phyloP scores from a whole-genome alignment of 1,284 basidiomycete genomes.

The Cerrena zonata region DNA sequence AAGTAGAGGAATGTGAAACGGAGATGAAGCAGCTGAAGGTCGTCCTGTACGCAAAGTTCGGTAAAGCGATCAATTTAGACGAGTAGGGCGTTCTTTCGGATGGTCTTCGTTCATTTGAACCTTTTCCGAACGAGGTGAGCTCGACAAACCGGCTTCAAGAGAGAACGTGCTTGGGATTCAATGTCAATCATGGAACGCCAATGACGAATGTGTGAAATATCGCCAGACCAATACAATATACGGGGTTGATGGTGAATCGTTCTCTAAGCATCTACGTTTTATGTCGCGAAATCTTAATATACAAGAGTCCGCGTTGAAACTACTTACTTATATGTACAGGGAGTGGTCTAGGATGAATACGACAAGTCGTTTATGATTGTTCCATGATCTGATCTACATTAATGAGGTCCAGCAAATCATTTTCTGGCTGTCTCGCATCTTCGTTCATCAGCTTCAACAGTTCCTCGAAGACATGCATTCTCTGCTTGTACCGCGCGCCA shows the following conservation, averaged over 20 bases:
- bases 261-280: too few species aligned
- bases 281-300: too few species aligned
- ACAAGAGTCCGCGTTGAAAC: too few species aligned
- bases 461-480: slow-evolving; percentile 64
- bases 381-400: slow-evolving; percentile 24
- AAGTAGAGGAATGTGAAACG: slow-evolving; percentile 69
- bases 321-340: too few species aligned
- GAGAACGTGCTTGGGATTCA: too few species aligned
- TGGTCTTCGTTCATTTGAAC: background rate
- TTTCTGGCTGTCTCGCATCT: slow-evolving; percentile 56
- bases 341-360: too few species aligned
- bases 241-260: too few species aligned
- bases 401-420: slow-evolving; percentile 27
- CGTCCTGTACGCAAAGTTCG: slow-evolving; percentile 85
- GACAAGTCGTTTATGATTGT: background rate
- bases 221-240: too few species aligned
- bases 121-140: too few species aligned
- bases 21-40: slow-evolving; percentile 91
- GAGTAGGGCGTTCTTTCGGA: slow-evolving; percentile 44
- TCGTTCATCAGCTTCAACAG: slow-evolving; percentile 58
- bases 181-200: too few species aligned
- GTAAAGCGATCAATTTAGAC: slow-evolving; percentile 88
- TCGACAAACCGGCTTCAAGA: too few species aligned
- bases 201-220: too few species aligned
- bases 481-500: slow-evolving; percentile 45